Evolutionary conservation across 495 filamentous ascomycete genomes (phyloP).

Genomic region (Mytilinidion resinicola): DNA sequence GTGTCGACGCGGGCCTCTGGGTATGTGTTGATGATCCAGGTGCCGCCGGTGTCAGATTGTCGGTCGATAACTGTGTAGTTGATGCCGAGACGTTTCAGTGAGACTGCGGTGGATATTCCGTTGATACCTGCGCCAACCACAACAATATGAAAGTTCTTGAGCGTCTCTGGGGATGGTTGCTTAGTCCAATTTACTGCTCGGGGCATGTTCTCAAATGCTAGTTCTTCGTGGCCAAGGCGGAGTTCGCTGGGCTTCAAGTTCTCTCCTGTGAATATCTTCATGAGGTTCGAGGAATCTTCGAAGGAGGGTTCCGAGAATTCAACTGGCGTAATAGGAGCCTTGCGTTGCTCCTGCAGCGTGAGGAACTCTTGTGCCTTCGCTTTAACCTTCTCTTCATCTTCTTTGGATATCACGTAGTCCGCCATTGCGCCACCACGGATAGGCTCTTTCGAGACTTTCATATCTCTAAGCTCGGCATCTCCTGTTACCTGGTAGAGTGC

Average conservation of each 20-base stretch:
- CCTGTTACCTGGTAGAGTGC: not conserved
- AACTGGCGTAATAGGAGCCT: not conserved
- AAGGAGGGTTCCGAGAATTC: not conserved
- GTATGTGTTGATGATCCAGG: not conserved
- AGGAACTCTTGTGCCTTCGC: not conserved
- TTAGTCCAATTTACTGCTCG: not conserved
- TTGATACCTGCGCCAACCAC: not conserved
- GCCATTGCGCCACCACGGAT: not conserved
- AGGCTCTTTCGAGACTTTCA: not conserved
- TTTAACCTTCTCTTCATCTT: not conserved
- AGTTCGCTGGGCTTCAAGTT: not conserved
- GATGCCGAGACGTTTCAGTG: not conserved
- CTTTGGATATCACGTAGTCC: not conserved
- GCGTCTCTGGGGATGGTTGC: not conserved
- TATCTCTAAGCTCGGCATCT: not conserved
- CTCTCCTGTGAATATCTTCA: not conserved
- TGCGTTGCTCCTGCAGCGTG: not conserved
- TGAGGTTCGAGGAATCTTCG: not conserved
- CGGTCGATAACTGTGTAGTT: not conserved
- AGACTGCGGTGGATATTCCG: not conserved
- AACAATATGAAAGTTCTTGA: not conserved
- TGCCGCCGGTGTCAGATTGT: not conserved
- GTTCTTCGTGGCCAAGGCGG: not conserved
- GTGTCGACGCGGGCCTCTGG: not conserved
- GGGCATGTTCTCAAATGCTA: not conserved